These are phyloP conservation scores for Rhododendron kiyosumense DNA, from an alignment of 148 eudicot genomes.

Conservation along the genomic window DNA sequence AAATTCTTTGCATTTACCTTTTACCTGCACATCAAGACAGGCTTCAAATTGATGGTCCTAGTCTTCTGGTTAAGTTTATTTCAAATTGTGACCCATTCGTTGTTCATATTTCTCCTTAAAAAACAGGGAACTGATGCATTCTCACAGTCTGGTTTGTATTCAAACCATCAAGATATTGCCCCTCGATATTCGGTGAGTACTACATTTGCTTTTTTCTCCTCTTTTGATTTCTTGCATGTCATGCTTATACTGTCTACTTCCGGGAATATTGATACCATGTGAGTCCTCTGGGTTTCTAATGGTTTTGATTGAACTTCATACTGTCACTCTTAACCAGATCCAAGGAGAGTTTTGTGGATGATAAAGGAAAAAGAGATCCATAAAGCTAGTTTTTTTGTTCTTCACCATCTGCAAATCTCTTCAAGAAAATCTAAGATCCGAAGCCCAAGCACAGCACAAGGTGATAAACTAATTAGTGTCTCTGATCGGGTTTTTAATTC, in stretches of 20 bases:
- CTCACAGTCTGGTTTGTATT: slow-evolving; percentile 93
- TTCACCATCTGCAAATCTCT: neutral
- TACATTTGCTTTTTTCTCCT: neutral
- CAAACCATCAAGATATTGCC: slow-evolving; percentile 97
- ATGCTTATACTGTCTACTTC: neutral
- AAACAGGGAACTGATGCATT: slow-evolving; percentile 92
- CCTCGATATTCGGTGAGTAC: slow-evolving; percentile 85
- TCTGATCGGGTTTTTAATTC: slow-evolving; percentile 1
- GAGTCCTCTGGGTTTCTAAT: neutral
- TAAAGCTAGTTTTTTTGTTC: neutral
- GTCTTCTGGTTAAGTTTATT: neutral
- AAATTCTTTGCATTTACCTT: neutral
- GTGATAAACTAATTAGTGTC: neutral
- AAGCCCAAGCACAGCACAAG: neutral
- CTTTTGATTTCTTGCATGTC: neutral
- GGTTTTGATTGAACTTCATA: neutral
- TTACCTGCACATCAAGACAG: neutral
- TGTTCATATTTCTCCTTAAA: neutral
- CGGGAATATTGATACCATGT: neutral
- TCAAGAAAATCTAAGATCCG: neutral
- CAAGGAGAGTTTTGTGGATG: neutral
- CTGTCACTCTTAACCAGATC: neutral
- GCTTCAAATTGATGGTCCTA: neutral
- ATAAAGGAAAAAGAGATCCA: neutral
- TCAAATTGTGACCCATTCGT: neutral